A percentile compares a stretch with the other conserved stretches of the same genome.
Evolutionary conservation across 192 early-diverging fungal genomes (phyloP).

Genomic region (Rhizoclosmatium sp.): DNA sequence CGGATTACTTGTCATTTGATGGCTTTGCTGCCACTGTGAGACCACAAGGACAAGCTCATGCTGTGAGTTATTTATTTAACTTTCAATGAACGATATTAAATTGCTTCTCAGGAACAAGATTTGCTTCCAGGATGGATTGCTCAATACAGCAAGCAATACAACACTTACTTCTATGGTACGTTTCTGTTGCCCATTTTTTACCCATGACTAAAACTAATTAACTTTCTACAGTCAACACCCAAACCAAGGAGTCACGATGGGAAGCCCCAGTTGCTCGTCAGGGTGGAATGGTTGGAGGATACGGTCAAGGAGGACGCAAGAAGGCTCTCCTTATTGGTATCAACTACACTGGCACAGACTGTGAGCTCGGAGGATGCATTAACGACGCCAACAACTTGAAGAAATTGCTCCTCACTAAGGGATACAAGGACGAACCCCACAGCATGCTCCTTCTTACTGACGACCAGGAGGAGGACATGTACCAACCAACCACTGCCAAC

Average conservation of each 20-base stretch:
- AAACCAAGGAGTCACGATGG: background rate
- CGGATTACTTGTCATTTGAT: too few relatives aligned
- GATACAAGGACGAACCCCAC: slow-evolving; percentile 39
- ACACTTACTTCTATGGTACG: background rate
- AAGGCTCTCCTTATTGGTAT: slow-evolving; percentile 48
- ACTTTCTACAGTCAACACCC: background rate
- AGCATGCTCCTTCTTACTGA: slow-evolving; percentile 49
- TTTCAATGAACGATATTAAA: background rate
- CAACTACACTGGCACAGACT: slow-evolving; percentile 42
- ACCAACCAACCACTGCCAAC: slow-evolving; percentile 55
- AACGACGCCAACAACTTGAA: slow-evolving; percentile 49
- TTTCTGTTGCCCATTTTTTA: background rate
- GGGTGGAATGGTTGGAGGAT: background rate
- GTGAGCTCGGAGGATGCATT: slow-evolving; percentile 35
- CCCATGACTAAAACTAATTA: too few relatives aligned
- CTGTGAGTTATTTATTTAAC: background rate
- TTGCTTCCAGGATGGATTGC: background rate
- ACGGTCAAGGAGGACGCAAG: slow-evolving; percentile 18
- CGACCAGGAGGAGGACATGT: slow-evolving; percentile 45
- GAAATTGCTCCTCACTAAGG: slow-evolving; percentile 14
- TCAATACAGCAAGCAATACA: too few relatives aligned
- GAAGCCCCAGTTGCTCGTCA: background rate
- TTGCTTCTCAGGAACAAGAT: background rate
- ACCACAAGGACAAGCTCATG: too few relatives aligned
- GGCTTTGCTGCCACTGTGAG: too few relatives aligned